phyloP scores from a whole-genome alignment of 306 rosid genomes.

The Gillenia trifoliata region DNA sequence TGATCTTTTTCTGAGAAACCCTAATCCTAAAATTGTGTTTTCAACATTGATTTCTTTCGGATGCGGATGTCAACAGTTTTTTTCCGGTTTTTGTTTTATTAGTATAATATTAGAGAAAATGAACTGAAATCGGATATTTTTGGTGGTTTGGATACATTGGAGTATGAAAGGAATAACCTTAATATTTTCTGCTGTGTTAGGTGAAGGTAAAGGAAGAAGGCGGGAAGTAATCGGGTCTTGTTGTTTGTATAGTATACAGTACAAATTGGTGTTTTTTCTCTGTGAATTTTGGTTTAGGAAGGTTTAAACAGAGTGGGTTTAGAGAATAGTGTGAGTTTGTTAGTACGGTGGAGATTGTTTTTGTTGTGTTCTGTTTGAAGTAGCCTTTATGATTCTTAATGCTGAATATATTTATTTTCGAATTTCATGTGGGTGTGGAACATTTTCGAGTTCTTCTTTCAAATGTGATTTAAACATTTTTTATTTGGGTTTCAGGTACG shows the following conservation, averaged over 20 bases:
- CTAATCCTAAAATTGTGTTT: background rate
- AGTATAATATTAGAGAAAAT: background rate
- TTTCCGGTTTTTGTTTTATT: background rate
- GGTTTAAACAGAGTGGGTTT: background rate
- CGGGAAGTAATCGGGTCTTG: background rate
- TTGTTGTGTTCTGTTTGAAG: background rate
- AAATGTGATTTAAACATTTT: background rate
- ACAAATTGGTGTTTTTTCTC: background rate
- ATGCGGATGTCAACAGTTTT: background rate
- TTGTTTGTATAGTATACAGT: background rate
- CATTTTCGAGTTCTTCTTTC: background rate
- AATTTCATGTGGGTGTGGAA: background rate
- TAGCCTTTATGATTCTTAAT: background rate
- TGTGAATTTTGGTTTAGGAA: background rate
- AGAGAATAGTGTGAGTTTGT: background rate
- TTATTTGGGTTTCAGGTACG: slow-evolving; percentile 48
- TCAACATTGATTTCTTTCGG: background rate
- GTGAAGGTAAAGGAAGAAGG: background rate
- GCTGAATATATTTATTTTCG: background rate
- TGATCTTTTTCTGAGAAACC: background rate
- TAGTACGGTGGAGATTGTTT: background rate
- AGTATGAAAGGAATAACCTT: background rate
- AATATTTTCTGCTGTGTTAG: background rate
- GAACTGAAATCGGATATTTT: background rate
- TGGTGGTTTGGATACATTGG: background rate